Percentiles rank a stretch among this genome's conserved stretches.
These are phyloP conservation scores for Thinopyrum elongatum DNA, from an alignment of 176 grass and related monocot genomes.

Conservation along the genomic window DNA sequence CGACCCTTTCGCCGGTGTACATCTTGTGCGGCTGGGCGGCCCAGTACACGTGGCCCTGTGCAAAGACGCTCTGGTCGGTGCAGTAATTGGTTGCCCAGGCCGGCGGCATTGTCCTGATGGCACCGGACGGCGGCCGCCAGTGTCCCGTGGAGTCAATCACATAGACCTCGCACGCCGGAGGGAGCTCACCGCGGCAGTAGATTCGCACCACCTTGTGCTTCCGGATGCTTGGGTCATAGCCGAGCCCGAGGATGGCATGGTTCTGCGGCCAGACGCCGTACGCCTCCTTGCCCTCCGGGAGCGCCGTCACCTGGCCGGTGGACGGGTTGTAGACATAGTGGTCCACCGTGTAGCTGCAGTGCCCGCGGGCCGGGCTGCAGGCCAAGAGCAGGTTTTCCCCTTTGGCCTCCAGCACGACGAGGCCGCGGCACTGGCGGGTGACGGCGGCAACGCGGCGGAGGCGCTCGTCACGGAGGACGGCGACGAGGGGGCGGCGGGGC, in stretches of 20 bases:
- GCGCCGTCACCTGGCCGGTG: neutral
- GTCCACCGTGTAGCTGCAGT: neutral
- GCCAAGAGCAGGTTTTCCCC: too few species aligned
- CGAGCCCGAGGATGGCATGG: neutral
- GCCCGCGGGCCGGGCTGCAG: neutral
- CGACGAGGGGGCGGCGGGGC: neutral
- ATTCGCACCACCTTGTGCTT: constrained; percentile 12
- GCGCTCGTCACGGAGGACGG: neutral
- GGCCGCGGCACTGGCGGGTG: neutral
- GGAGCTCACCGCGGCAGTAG: neutral
- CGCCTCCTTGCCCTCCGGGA: neutral
- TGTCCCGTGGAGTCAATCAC: neutral
- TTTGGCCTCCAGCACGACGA: neutral
- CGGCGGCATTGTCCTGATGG: neutral
- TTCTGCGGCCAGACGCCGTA: neutral
- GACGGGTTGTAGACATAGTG: neutral
- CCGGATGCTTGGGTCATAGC: neutral
- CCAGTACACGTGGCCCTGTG: neutral
- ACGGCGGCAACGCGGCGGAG: neutral
- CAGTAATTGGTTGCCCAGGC: neutral
- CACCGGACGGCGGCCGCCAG: neutral
- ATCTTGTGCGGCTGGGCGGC: neutral
- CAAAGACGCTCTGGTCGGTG: neutral
- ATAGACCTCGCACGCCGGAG: neutral
- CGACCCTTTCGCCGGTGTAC: neutral